A percentile compares a stretch with the other conserved stretches of the same genome.
Conservation (phyloP, 352 stramenopile genomes). For the Phytophthora quininea region DNA sequence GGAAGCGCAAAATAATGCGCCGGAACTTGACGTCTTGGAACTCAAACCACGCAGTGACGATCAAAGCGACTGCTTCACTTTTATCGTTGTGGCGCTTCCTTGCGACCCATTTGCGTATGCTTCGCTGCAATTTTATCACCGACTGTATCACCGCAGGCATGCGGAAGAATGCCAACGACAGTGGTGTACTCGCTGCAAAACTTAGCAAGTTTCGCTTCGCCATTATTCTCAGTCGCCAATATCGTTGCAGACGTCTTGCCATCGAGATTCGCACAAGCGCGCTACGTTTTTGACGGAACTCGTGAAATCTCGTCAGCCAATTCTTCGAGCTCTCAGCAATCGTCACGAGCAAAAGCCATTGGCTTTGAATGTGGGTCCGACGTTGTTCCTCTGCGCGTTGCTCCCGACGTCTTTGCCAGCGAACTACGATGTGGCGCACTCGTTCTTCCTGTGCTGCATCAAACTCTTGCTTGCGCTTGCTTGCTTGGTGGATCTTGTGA, state of each 20-base stretch:
- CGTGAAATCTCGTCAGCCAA: slow-evolving; percentile 51
- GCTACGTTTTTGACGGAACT: slow-evolving; percentile 47
- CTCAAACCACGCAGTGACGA: slow-evolving; percentile 78
- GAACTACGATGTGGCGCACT: slow-evolving; percentile 43
- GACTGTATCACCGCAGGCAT: slow-evolving; percentile 56
- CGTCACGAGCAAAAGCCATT: slow-evolving; percentile 60
- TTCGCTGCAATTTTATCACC: slow-evolving; percentile 45
- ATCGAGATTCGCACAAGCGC: slow-evolving; percentile 47
- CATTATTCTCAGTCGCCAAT: slow-evolving; percentile 49
- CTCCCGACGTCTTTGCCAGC: slow-evolving; percentile 57
- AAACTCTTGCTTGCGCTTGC: slow-evolving; percentile 58
- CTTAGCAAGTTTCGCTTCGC: slow-evolving; percentile 30
- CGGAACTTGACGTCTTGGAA: slow-evolving; percentile 88
- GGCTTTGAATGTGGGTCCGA: slow-evolving; percentile 50
- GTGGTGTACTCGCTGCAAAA: slow-evolving; percentile 24
- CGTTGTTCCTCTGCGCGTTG: slow-evolving; percentile 39
- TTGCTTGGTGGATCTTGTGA: slow-evolving; percentile 49
- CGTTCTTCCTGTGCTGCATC: slow-evolving; percentile 49
- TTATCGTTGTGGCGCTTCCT: slow-evolving; percentile 30
- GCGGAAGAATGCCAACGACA: slow-evolving; percentile 52
- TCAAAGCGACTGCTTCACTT: slow-evolving; percentile 42
- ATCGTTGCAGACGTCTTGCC: slow-evolving; percentile 59
- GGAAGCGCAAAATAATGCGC: slow-evolving; percentile 77
- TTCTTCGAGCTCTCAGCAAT: slow-evolving; percentile 40
- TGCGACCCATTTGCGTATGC: slow-evolving; percentile 50